phyloP scores from a whole-genome alignment of 352 stramenopile species.

The Phytophthora tubulina region DNA sequence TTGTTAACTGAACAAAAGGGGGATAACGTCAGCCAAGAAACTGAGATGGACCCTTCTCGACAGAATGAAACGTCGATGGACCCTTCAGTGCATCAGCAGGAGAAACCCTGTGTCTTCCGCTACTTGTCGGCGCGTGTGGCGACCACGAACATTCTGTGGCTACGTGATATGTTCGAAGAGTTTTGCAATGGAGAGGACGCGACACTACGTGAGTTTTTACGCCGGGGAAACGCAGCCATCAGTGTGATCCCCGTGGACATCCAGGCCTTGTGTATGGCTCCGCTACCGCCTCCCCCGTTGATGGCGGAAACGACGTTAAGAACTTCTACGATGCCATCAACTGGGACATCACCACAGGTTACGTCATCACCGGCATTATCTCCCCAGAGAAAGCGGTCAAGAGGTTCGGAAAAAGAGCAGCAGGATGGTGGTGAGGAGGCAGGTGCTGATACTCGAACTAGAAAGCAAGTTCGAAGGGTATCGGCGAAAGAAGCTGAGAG shows the following conservation, averaged over 20 bases:
- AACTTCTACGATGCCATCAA: neutral
- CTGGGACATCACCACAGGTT: neutral
- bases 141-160: conserved; percentile 52
- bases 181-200: conserved; percentile 41
- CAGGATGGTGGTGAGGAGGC: neutral
- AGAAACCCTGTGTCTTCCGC: conserved; percentile 24
- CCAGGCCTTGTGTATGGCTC: conserved; percentile 14
- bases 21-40: neutral
- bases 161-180: conserved; percentile 43
- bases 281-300: conserved; percentile 20
- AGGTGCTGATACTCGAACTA: neutral
- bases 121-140: conserved; percentile 40
- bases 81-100: neutral
- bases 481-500: neutral
- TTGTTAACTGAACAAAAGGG: conserved; percentile 18
- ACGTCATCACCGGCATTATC: neutral
- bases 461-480: conserved; percentile 12
- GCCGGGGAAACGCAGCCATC: conserved; percentile 28
- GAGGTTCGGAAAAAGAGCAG: neutral
- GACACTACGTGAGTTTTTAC: conserved; percentile 36
- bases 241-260: conserved; percentile 46
- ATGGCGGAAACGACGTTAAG: neutral
- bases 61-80: neutral
- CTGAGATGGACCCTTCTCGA: neutral
- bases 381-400: conserved; percentile 9